Percentiles rank a stretch among this genome's conserved stretches.
Evolutionary conservation across 2,329 filamentous ascomycete genomes (phyloP).

Genomic region (Colletotrichum orbiculare): DNA sequence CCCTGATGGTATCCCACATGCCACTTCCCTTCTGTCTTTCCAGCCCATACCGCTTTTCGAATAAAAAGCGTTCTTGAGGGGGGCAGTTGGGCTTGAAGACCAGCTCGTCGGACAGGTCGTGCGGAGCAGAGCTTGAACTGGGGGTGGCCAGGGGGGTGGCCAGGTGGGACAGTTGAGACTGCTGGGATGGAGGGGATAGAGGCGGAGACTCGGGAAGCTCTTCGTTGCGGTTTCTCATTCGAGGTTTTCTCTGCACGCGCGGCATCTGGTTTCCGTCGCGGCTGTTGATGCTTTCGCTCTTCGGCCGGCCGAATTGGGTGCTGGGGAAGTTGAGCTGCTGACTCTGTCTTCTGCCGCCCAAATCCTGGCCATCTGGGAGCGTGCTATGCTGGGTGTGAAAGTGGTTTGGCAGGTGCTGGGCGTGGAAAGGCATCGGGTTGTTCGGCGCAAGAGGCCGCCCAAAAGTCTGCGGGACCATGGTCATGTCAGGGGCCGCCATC

Average conservation of each 20-base stretch:
- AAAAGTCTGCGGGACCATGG: conserved; percentile 16
- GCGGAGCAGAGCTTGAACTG: background rate
- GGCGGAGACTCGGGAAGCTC: background rate
- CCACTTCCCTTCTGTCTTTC: conserved; percentile 61
- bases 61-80: conserved; percentile 60
- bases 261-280: background rate
- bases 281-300: background rate
- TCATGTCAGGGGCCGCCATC: conserved; percentile 17
- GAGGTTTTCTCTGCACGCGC: conserved; percentile 4
- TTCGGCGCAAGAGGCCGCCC: conserved; percentile 7
- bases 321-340: conserved; percentile 20
- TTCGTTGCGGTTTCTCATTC: conserved; percentile 13
- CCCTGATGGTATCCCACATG: conserved; percentile 67
- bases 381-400: conserved; percentile 1
- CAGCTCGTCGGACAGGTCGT: conserved; percentile 42
- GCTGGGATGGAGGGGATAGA: background rate
- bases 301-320: conserved; percentile 23
- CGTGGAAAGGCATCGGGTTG: conserved; percentile 11
- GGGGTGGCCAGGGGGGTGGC: background rate
- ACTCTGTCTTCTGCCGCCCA: conserved; percentile 9
- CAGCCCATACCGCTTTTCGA: conserved; percentile 58
- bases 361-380: background rate
- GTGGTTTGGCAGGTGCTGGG: background rate
- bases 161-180: background rate
- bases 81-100: conserved; percentile 57